These are phyloP conservation scores for Cercophora newfieldiana DNA, from an alignment of 495 filamentous ascomycete genomes.

Conservation along the genomic window DNA sequence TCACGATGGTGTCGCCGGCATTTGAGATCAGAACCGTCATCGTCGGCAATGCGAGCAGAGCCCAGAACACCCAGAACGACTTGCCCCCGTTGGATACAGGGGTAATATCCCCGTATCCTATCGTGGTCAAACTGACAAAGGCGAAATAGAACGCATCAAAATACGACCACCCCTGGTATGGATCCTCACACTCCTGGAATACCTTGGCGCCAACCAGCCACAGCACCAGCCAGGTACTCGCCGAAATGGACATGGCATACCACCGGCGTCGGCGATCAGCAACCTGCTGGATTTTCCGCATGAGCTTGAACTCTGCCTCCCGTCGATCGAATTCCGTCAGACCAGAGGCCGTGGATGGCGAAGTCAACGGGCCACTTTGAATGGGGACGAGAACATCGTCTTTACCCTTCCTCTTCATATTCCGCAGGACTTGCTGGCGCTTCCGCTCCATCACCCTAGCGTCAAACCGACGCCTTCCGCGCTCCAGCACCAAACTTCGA, in stretches of 20 bases:
- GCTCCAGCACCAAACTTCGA: constrained; percentile 73
- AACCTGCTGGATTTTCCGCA: constrained; percentile 74
- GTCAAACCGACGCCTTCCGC: constrained; percentile 67
- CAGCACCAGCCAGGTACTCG: constrained; percentile 63
- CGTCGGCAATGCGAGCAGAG: constrained; percentile 75
- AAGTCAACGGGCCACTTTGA: not conserved
- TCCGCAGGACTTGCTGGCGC: constrained; percentile 55
- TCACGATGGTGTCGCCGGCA: constrained; percentile 78
- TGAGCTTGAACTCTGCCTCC: constrained; percentile 75
- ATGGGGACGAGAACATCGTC: constrained; percentile 54
- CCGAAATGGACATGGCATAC: constrained; percentile 64
- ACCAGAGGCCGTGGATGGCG: constrained; percentile 1
- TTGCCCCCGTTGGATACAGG: constrained; percentile 71
- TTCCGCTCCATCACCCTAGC: constrained; percentile 72
- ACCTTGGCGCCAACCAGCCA: constrained; percentile 80
- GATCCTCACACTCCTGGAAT: constrained; percentile 54
- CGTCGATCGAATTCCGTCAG: constrained; percentile 59
- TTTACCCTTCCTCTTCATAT: constrained; percentile 49
- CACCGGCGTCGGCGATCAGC: constrained; percentile 66
- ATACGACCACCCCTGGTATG: constrained; percentile 68
- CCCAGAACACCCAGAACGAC: constrained; percentile 89
- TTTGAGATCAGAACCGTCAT: constrained; percentile 84
- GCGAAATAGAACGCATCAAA: constrained; percentile 79
- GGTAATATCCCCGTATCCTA: constrained; percentile 80
- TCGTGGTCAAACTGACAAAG: constrained; percentile 76